A percentile compares a stretch with the other conserved stretches of the same genome.
These are phyloP conservation scores for Bryopsis sp. DNA, from an alignment of 139 green algal species.

Conservation along the genomic window DNA sequence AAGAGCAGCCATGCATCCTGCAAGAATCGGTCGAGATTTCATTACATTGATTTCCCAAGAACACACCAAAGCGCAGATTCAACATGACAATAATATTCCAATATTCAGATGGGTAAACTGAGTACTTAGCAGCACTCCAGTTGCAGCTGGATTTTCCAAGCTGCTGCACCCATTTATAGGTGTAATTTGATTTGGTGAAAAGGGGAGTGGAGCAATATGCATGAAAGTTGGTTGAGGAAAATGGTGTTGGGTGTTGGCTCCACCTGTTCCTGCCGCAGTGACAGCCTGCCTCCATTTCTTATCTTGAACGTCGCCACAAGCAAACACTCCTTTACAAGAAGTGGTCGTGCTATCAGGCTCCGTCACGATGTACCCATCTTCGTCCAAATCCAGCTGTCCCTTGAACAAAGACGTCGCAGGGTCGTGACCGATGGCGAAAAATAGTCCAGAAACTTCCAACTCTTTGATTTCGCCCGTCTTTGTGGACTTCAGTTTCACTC, in stretches of 20 bases:
- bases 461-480: slow-evolving; percentile 45
- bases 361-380: slow-evolving; percentile 61
- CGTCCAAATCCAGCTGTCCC: slow-evolving; percentile 58
- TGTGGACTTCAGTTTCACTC: slow-evolving; percentile 39
- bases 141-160: too few relatives aligned
- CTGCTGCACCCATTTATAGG: too few relatives aligned
- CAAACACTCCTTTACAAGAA: slow-evolving; percentile 57
- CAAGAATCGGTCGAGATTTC: background rate
- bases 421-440: slow-evolving; percentile 90
- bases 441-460: slow-evolving; percentile 53
- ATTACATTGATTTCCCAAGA: background rate
- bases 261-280: slow-evolving; percentile 50
- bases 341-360: slow-evolving; percentile 44
- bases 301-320: slow-evolving; percentile 64
- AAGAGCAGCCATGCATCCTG: slow-evolving; percentile 64
- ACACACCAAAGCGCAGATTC: background rate
- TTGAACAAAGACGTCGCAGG: slow-evolving; percentile 67
- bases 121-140: too few relatives aligned
- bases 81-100: too few relatives aligned
- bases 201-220: too few relatives aligned
- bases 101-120: too few relatives aligned
- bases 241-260: background rate
- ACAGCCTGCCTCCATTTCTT: slow-evolving; percentile 69
- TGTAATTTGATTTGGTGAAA: too few relatives aligned
- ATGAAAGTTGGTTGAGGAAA: too few relatives aligned